These are phyloP conservation scores for Glebionis coronaria DNA, from an alignment of 129 eudicot species.

Conservation along the genomic window DNA sequence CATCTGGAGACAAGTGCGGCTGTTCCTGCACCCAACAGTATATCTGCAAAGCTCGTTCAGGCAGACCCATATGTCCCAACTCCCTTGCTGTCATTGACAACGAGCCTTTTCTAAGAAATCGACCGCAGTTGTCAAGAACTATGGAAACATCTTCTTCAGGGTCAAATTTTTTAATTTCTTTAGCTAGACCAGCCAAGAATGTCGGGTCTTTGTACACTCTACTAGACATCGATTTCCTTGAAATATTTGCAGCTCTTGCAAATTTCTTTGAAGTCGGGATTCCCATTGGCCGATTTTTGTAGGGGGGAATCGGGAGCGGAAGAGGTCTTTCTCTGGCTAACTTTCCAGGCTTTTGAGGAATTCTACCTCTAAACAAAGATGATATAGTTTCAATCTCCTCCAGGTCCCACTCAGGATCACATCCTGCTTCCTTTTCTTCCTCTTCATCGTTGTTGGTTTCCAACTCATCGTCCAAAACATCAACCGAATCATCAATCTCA, in stretches of 20 bases:
- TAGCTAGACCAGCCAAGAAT: conserved; percentile 70
- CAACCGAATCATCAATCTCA: too few relatives aligned
- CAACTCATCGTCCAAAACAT: too few relatives aligned
- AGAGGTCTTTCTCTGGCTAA: conserved; percentile 63
- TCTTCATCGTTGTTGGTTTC: too few relatives aligned
- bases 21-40: conserved; percentile 85
- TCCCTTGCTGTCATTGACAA: conserved; percentile 71
- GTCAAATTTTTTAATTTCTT: conserved; percentile 61
- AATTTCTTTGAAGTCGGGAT: too few relatives aligned
- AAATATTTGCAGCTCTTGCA: conserved; percentile 22
- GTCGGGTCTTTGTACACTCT: conserved; percentile 63
- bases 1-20: conserved; percentile 79
- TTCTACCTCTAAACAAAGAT: conserved; percentile 65
- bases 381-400: conserved; percentile 90
- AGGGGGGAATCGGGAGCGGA: conserved; percentile 80
- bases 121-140: conserved; percentile 58
- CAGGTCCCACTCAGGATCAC: conserved; percentile 52
- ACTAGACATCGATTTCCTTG: conserved; percentile 43
- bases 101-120: conserved; percentile 75
- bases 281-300: conserved; percentile 62
- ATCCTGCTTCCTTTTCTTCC: too few relatives aligned
- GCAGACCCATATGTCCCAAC: conserved; percentile 85
- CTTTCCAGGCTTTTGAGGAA: conserved; percentile 91
- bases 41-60: conserved; percentile 70
- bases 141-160: conserved; percentile 58